Evolutionary conservation across 2,329 filamentous ascomycete genomes (phyloP), one percentile per base, ranked within the genome.

Genomic region (Aspergillus piperis): DNA sequence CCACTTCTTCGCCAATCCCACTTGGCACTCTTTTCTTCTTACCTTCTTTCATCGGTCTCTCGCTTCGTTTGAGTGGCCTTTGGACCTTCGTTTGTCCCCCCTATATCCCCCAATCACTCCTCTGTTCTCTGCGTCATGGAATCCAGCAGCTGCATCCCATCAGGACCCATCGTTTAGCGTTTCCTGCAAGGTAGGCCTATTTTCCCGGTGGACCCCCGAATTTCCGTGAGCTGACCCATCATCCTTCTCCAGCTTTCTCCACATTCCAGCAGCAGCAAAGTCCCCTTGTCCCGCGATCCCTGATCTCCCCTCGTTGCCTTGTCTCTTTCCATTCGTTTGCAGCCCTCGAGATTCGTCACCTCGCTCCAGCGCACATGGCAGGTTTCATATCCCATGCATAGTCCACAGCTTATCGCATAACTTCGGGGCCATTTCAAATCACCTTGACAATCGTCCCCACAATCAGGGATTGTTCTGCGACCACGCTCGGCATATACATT

Each of bases 311-410:
- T 60, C 47, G 42, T 66, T 59, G 54, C 48, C 47, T 48, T 38
- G 21, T 36, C 59, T 49, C 44, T 32, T 38, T 38, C 30, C 39
- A 15, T 50, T 63, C 58, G 58, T 50, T 53, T 39, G 30, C 41
- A 63, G 44, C 41, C 27, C 30, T 17, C 5, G 19, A 17, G 10
- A 21, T 38, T 13, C 32, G 32, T 47, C 23, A 19, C n/a, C 32
- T 17, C 17, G 17, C 52, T 21, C 32, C 30, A 38, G 54, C 8
- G 53, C 25, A 23, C 53, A 59, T 41, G 38, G 30, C 59, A 21
- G 32, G 36, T 59, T 59, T 48, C 53, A 64, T 62, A 54, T 56
- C 50, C 19, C 57, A 55, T 48, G 54, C 30, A 51, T 64, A 64
- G 59, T n/a, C 50, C 5, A 36, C 52, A 36, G 27, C 13, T 58